Evolutionary conservation across 148 eudicot species (phyloP).

Genomic region (Rheum nobile): DNA sequence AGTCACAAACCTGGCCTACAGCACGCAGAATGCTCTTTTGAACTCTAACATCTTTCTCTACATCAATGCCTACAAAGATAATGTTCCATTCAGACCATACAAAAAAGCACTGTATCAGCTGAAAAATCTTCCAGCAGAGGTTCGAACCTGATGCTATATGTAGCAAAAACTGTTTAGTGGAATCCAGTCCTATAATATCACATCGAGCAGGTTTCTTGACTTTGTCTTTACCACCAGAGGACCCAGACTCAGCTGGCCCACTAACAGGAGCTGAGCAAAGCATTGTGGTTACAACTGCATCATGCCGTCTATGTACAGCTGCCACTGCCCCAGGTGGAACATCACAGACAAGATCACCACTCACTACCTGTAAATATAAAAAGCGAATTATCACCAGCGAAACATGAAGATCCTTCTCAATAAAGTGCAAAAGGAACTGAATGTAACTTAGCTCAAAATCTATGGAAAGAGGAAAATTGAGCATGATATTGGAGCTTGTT

Average conservation of each 20-base stretch:
- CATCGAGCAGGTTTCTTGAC: conserved; percentile 69
- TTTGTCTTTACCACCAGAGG: conserved; percentile 88
- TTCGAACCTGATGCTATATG: conserved; percentile 74
- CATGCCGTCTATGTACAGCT: conserved; percentile 92
- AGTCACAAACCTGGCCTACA: conserved; percentile 62
- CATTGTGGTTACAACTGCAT: conserved; percentile 88
- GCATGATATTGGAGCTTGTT: neutral
- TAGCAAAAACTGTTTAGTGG: conserved; percentile 70
- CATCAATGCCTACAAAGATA: conserved; percentile 48
- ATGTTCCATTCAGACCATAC: neutral
- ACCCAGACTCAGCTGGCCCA: conserved; percentile 68
- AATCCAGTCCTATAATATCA: conserved; percentile 80
- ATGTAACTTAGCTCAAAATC: neutral
- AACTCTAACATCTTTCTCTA: conserved; percentile 72
- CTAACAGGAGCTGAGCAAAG: conserved; percentile 83
- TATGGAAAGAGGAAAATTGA: neutral
- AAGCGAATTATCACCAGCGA: neutral
- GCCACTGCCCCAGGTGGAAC: conserved; percentile 95
- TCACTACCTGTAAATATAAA: conserved; percentile 51
- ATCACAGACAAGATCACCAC: conserved; percentile 95
- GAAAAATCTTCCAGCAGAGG: conserved; percentile 2
- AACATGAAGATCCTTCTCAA: neutral
- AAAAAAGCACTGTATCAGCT: conserved; percentile 3
- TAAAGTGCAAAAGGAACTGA: neutral
- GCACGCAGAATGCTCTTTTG: conserved; percentile 88